Conservation (phyloP, 1,284 basidiomycete genomes). For the Tilletia horrida region DNA sequence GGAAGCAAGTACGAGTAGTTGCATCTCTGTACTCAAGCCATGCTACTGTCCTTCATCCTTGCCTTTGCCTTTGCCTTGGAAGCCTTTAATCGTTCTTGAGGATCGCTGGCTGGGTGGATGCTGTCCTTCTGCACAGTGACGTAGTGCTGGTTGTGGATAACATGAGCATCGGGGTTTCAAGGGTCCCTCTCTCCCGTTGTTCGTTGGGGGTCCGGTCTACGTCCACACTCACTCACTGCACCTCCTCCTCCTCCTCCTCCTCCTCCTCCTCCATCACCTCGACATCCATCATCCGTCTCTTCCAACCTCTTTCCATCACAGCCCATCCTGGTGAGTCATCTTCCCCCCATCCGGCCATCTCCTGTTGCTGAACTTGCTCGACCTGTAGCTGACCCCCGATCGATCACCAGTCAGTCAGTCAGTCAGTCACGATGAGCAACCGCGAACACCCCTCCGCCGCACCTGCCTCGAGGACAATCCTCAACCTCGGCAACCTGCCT, state of each 20-base stretch:
- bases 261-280: background rate
- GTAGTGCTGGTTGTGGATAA: no score
- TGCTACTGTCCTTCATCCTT: no score
- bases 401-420: no score
- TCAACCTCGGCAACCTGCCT: slow-evolving; percentile 54
- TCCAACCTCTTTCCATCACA: background rate
- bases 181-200: background rate
- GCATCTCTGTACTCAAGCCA: no score
- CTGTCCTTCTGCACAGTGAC: no score
- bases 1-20: no score
- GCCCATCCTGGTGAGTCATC: no score
- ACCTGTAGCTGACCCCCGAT: no score
- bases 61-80: no score
- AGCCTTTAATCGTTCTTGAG: no score
- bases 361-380: no score
- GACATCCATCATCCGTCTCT: background rate
- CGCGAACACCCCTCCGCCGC: slow-evolving; percentile 46
- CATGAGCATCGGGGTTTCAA: background rate
- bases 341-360: background rate
- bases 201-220: background rate
- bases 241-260: background rate
- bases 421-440: slow-evolving; percentile 34
- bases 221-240: background rate
- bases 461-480: slow-evolving; percentile 51
- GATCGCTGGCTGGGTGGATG: no score